Evolutionary conservation across 345 rosid species (phyloP).

Genomic region (Camelina sativa): DNA sequence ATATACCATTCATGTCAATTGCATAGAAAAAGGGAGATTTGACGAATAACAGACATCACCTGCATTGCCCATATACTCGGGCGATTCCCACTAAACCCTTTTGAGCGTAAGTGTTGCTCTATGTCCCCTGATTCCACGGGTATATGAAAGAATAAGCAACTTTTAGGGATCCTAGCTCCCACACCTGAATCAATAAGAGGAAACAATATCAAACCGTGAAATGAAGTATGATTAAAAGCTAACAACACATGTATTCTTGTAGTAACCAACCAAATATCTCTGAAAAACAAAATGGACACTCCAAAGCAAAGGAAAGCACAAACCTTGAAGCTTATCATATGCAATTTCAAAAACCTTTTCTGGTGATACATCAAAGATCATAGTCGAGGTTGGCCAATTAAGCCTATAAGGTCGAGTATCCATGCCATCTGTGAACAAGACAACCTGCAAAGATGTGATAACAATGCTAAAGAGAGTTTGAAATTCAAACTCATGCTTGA

Average conservation of each 20-base stretch:
- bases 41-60: slow-evolving; percentile 51
- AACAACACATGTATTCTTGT: too few species aligned
- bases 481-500: slow-evolving; percentile 1
- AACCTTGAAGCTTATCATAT: slow-evolving; percentile 72
- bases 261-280: too few species aligned
- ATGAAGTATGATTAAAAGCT: too few species aligned
- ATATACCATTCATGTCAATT: not conserved
- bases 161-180: slow-evolving; percentile 79
- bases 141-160: slow-evolving; percentile 72
- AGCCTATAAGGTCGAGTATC: slow-evolving; percentile 94
- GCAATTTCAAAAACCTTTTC: slow-evolving; percentile 61
- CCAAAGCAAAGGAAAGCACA: slow-evolving; percentile 24
- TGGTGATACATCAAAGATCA: slow-evolving; percentile 81
- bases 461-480: not conserved
- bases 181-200: slow-evolving; percentile 56
- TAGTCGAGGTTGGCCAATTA: slow-evolving; percentile 86
- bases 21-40: not conserved
- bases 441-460: slow-evolving; percentile 62
- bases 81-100: slow-evolving; percentile 74
- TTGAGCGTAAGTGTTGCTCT: slow-evolving; percentile 53
- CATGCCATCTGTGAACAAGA: slow-evolving; percentile 89
- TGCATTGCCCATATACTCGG: slow-evolving; percentile 91
- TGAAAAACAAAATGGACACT: not conserved
- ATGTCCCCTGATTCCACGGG: slow-evolving; percentile 60
- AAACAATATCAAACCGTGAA: not conserved